phyloP scores from a whole-genome alignment of 1,139 yeast genomes.

The Pichia sp. region DNA sequence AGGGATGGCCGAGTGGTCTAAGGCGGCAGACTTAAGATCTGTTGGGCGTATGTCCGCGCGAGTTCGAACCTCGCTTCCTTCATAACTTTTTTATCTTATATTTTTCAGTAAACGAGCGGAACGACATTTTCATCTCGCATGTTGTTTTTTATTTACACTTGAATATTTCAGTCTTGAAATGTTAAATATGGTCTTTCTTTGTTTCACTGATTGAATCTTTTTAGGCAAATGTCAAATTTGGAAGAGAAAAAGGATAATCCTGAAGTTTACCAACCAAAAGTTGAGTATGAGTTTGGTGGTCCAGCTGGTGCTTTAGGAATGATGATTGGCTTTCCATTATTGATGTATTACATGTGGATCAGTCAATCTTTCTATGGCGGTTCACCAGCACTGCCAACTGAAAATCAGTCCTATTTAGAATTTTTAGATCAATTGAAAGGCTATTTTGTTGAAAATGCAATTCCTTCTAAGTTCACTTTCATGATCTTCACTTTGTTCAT shows the following conservation, averaged over 20 bases:
- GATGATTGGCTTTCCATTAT: constrained; percentile 85
- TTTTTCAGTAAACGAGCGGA: too few species aligned
- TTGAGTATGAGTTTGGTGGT: constrained; percentile 89
- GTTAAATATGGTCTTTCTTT: too few species aligned
- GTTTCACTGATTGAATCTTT: too few species aligned
- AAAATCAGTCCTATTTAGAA: constrained; percentile 48
- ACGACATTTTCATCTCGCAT: too few species aligned
- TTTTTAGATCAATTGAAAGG: constrained; percentile 42
- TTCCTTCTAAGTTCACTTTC: constrained; percentile 66
- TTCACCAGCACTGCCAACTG: constrained; percentile 57
- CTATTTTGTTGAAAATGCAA: constrained; percentile 46
- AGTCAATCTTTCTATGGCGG: constrained; percentile 77
- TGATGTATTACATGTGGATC: constrained; percentile 97
- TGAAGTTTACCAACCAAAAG: constrained; percentile 2
- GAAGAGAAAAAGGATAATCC: too few species aligned
- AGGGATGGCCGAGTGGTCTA: constrained; percentile 32
- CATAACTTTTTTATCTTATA: constrained; percentile 24
- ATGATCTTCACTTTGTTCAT: constrained; percentile 63
- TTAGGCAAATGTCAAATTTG: too few species aligned
- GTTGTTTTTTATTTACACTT: too few species aligned
- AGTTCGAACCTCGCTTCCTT: constrained; percentile 84
- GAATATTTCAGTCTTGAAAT: too few species aligned
- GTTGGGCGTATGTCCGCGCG: constrained; percentile 55
- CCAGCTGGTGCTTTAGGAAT: constrained; percentile 87
- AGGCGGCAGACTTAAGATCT: constrained; percentile 32